phyloP scores from a whole-genome alignment of 805 yeast genomes.

The Kuraishia ogatae region DNA sequence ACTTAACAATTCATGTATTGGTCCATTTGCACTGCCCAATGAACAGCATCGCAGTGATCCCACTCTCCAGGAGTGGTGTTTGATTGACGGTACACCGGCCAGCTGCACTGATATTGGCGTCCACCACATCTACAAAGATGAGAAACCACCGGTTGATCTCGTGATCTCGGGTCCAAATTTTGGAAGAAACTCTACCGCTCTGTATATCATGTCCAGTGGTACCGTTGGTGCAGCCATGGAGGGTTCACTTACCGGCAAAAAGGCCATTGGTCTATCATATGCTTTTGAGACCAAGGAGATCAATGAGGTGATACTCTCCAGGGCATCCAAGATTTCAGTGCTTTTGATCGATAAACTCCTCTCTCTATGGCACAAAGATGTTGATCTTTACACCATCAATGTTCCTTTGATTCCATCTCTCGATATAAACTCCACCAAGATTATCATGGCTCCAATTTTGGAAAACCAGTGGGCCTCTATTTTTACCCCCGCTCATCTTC shows the following conservation, averaged over 20 bases:
- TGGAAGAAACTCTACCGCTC: constrained; percentile 86
- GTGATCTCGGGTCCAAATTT: constrained; percentile 94
- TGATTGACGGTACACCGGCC: constrained; percentile 93
- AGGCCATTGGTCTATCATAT: constrained; percentile 75
- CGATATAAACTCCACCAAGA: constrained; percentile 46
- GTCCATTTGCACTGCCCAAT: constrained; percentile 57
- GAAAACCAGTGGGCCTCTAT: constrained; percentile 74
- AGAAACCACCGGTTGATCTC: constrained; percentile 61
- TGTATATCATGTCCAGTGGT: constrained; percentile 86
- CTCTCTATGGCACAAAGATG: constrained; percentile 44
- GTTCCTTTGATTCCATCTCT: constrained; percentile 62
- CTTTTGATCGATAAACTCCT: constrained; percentile 52
- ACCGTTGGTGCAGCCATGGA: constrained; percentile 98
- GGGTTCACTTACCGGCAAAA: constrained; percentile 65
- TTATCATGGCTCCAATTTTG: constrained; percentile 69
- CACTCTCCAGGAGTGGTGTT: constrained; percentile 67
- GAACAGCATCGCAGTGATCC: constrained; percentile 24
- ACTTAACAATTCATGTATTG: constrained; percentile 48
- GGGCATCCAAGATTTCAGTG: constrained; percentile 65
- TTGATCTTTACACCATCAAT: constrained; percentile 77
- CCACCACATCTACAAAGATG: constrained; percentile 49
- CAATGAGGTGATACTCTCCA: constrained; percentile 38
- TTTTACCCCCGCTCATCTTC: constrained; percentile 24
- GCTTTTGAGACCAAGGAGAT: constrained; percentile 59
- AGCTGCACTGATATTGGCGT: constrained; percentile 89